A percentile compares a stretch with the other conserved stretches of the same genome.
Conservation (phyloP, 805 yeast species). For the Sungouiella blattae region DNA sequence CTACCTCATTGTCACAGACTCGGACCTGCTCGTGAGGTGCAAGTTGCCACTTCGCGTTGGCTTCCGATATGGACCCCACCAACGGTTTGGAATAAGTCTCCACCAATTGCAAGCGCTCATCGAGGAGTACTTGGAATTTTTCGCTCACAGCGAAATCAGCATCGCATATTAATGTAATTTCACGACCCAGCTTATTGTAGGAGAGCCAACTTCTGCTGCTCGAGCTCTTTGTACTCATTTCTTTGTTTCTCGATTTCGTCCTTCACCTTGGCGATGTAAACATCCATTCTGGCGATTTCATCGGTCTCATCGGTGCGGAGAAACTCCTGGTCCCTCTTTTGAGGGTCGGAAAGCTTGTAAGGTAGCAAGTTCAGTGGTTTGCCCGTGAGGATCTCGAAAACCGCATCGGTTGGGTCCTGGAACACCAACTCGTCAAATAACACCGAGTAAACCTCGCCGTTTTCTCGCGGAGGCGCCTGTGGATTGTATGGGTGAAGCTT, state of each 20-base stretch:
- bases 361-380: conserved; percentile 60
- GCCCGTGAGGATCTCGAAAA: conserved; percentile 72
- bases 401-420: conserved; percentile 89
- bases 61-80: conserved; percentile 14
- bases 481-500: conserved; percentile 84
- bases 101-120: conserved; percentile 9
- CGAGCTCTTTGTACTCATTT: conserved; percentile 36
- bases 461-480: conserved; percentile 33
- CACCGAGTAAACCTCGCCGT: conserved; percentile 42
- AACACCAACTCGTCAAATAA: conserved; percentile 89
- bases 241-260: conserved; percentile 41
- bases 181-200: conserved; percentile 25
- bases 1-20: conserved; percentile 21
- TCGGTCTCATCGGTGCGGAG: conserved; percentile 38
- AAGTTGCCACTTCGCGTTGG: conserved; percentile 18
- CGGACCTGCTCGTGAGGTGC: conserved; percentile 10
- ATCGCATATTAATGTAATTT: not conserved
- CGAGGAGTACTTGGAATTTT: conserved; percentile 9
- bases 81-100: conserved; percentile 18
- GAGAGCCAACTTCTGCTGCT: conserved; percentile 38
- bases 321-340: conserved; percentile 39
- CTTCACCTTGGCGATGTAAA: conserved; percentile 34
- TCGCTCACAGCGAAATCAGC: not conserved
- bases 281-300: conserved; percentile 39
- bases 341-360: conserved; percentile 29